Conservation (phyloP, 2,329 filamentous ascomycete species). For the Aspergillus pseudonomiae region DNA sequence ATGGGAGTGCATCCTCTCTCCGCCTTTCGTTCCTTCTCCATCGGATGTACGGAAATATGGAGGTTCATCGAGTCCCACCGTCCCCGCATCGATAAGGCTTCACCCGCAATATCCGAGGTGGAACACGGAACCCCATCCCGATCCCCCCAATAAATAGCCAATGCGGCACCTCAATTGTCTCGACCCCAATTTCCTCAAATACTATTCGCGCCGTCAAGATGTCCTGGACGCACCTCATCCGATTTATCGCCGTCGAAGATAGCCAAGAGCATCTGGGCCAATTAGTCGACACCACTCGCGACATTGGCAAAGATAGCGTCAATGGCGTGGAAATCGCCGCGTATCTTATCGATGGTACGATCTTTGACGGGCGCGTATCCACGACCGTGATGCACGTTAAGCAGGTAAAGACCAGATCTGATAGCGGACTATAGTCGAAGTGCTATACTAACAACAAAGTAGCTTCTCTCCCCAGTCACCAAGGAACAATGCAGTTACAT, state of each 20-base stretch:
- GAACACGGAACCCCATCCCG: background rate
- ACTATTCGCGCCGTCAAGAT: background rate
- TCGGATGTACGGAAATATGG: background rate
- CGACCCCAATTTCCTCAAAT: background rate
- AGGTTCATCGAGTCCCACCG: too few species aligned
- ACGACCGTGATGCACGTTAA: slow-evolving; percentile 27
- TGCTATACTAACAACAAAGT: background rate
- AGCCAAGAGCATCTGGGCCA: slow-evolving; percentile 33
- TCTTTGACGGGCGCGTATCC: slow-evolving; percentile 33
- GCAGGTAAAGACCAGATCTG: slow-evolving; percentile 1
- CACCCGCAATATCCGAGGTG: background rate
- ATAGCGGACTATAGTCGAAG: background rate
- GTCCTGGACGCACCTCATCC: slow-evolving; percentile 35
- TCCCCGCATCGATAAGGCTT: too few species aligned
- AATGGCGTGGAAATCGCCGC: slow-evolving; percentile 26
- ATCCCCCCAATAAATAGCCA: background rate
- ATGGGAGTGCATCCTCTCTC: too few species aligned
- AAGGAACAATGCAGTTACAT: slow-evolving; percentile 33
- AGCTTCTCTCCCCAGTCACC: slow-evolving; percentile 34
- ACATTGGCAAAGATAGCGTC: slow-evolving; percentile 29
- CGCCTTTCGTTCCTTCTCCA: background rate
- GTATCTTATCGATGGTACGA: slow-evolving; percentile 30
- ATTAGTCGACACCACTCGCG: slow-evolving; percentile 29
- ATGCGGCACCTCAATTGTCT: background rate
- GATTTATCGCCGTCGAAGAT: slow-evolving; percentile 36